Conservation (phyloP, 2,329 filamentous ascomycete species). For the Lecanicillium sp. region DNA sequence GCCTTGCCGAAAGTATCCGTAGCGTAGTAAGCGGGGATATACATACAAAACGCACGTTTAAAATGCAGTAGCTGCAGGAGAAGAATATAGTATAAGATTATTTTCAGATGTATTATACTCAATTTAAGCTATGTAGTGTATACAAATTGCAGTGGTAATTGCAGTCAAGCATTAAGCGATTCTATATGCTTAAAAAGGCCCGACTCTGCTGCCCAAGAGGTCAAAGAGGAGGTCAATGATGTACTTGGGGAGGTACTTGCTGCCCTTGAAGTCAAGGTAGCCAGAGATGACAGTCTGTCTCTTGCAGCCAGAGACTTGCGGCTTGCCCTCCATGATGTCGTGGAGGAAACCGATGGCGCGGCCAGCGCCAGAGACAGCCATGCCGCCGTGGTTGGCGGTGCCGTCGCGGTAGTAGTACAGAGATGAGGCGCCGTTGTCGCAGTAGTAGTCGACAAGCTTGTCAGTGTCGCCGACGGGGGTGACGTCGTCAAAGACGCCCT, state of each 20-base stretch:
- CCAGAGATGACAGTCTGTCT: slow-evolving; percentile 1
- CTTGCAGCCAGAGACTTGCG: slow-evolving; percentile 2
- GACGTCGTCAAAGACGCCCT: slow-evolving; percentile 37
- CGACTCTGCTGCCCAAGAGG: not conserved
- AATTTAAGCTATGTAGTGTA: not conserved
- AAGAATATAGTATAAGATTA: no score
- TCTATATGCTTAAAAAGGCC: not conserved
- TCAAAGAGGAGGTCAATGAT: not conserved
- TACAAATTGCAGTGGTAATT: not conserved
- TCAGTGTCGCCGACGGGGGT: slow-evolving; percentile 34
- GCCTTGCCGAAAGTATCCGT: no score
- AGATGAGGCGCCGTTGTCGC: slow-evolving; percentile 25
- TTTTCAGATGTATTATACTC: no score
- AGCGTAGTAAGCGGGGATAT: no score
- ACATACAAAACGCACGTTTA: no score
- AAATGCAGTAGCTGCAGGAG: no score
- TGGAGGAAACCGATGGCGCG: slow-evolving; percentile 11
- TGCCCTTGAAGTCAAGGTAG: slow-evolving; percentile 1
- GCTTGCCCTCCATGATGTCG: slow-evolving; percentile 8
- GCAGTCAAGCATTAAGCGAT: not conserved
- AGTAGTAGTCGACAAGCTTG: slow-evolving; percentile 30
- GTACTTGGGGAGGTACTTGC: slow-evolving; percentile 1
- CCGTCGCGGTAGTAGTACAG: slow-evolving; percentile 35
- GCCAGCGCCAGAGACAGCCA: slow-evolving; percentile 8
- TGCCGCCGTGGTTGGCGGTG: slow-evolving; percentile 27